phyloP scores from a whole-genome alignment of 2,329 filamentous ascomycete species.

The Hirsutella thompsonii region DNA sequence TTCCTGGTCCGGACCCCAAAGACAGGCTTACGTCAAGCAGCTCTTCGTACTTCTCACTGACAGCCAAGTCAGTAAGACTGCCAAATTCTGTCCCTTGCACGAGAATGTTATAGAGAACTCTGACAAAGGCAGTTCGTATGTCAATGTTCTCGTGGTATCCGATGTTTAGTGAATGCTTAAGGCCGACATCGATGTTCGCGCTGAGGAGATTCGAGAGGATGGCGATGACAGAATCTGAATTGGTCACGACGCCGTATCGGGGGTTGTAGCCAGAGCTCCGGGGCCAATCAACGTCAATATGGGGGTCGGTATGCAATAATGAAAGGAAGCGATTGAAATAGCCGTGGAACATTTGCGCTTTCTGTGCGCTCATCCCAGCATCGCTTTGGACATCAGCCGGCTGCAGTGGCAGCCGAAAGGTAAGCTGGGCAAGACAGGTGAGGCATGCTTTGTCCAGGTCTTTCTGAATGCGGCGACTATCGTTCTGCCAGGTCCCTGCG shows the following conservation, averaged over 20 bases:
- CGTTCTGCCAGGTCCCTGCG: slow-evolving; percentile 38
- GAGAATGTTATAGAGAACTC: slow-evolving; percentile 57
- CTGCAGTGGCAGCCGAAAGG: slow-evolving; percentile 53
- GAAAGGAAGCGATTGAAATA: slow-evolving; percentile 61
- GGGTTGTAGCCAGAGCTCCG: slow-evolving; percentile 19
- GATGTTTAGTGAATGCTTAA: slow-evolving; percentile 58
- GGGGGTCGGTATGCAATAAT: slow-evolving; percentile 45
- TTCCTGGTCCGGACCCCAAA: background rate
- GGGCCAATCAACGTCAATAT: slow-evolving; percentile 20
- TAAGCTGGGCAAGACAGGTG: slow-evolving; percentile 51
- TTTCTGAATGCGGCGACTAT: slow-evolving; percentile 43
- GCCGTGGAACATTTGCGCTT: slow-evolving; percentile 58
- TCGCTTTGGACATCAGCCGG: slow-evolving; percentile 53
- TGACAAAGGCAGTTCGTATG: slow-evolving; percentile 57
- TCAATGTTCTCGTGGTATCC: slow-evolving; percentile 60
- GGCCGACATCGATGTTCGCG: slow-evolving; percentile 57
- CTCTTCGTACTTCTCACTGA: slow-evolving; percentile 57
- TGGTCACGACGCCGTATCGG: slow-evolving; percentile 41
- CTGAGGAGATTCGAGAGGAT: slow-evolving; percentile 58
- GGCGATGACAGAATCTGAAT: slow-evolving; percentile 51
- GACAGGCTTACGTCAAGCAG: slow-evolving; percentile 33
- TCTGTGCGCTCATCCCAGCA: slow-evolving; percentile 53
- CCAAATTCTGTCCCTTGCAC: slow-evolving; percentile 62
- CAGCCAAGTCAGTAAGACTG: slow-evolving; percentile 52
- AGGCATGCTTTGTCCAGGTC: slow-evolving; percentile 56